Evolutionary conservation across 1,284 basidiomycete genomes (phyloP).

Genomic region (Trichosporon sp.): DNA sequence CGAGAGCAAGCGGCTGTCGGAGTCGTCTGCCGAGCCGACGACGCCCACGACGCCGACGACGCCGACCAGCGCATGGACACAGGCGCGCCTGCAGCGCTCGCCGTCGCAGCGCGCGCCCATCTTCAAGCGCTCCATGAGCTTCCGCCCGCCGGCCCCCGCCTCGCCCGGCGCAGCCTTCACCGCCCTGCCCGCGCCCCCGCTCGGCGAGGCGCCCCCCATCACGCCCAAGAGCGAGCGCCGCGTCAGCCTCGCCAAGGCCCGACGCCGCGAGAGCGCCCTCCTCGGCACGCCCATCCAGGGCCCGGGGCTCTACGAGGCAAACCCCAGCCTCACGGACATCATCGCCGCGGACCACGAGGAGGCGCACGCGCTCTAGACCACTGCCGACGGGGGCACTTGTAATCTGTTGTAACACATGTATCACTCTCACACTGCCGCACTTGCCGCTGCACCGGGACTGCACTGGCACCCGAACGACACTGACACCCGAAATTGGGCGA

Average conservation of each 20-base stretch:
- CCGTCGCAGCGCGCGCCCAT: not conserved
- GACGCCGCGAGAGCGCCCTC: not conserved
- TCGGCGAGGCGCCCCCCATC: not conserved
- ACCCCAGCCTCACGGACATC: slow-evolving; percentile 1
- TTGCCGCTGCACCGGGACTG: not conserved
- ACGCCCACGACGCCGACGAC: not conserved
- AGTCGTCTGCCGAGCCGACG: not conserved
- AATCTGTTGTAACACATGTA: not conserved
- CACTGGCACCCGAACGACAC: not conserved
- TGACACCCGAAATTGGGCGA: not conserved
- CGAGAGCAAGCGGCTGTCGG: not conserved
- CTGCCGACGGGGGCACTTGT: not conserved
- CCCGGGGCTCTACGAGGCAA: not conserved
- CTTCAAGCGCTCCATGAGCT: not conserved
- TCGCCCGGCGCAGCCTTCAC: not conserved
- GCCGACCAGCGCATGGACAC: not conserved
- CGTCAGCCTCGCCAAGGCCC: not conserved
- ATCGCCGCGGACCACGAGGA: not conserved
- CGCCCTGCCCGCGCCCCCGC: not conserved
- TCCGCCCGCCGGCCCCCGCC: not conserved
- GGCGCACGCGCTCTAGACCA: not conserved
- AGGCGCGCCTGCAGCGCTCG: not conserved
- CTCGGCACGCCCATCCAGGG: not conserved
- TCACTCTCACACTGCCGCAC: not conserved
- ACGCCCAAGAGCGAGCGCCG: not conserved